A percentile compares a stretch with the other conserved stretches of the same genome.
phyloP scores from a whole-genome alignment of 225 moss, liverwort and hornwort genomes.

The Pleurozium schreberi region DNA sequence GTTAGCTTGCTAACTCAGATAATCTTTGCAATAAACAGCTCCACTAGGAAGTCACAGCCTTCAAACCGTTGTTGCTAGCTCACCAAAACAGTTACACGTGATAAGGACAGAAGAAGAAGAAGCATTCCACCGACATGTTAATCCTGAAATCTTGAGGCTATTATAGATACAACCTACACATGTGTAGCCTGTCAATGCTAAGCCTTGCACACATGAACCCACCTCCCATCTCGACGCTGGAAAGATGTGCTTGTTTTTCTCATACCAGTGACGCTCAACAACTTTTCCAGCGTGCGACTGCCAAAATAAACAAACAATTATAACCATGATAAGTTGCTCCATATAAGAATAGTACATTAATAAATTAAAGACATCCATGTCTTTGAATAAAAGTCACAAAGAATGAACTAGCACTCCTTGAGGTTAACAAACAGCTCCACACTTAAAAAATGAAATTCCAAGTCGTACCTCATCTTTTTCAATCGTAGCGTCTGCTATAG shows the following conservation, averaged over 20 bases:
- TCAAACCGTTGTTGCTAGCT: not conserved
- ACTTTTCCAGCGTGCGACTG: slow-evolving; percentile 98
- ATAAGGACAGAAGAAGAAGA: not conserved
- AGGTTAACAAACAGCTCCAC: not conserved
- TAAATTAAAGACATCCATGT: not conserved
- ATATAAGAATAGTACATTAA: not conserved
- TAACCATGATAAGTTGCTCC: not conserved
- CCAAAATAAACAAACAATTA: not conserved
- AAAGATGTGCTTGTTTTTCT: slow-evolving; percentile 65
- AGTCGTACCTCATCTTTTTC: slow-evolving; percentile 85
- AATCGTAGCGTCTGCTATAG: slow-evolving; percentile 90
- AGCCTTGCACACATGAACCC: not conserved
- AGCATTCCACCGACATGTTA: not conserved
- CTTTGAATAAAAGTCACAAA: not conserved
- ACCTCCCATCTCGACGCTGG: slow-evolving; percentile 29
- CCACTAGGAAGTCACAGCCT: not conserved
- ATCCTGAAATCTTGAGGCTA: not conserved
- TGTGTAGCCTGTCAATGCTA: not conserved
- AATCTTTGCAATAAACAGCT: not conserved
- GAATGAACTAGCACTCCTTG: not conserved
- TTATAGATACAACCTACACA: not conserved
- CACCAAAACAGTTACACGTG: not conserved
- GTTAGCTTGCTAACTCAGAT: not conserved
- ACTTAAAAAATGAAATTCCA: not conserved
- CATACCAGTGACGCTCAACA: slow-evolving; percentile 94